Evolutionary conservation across 352 stramenopile species (phyloP).

Genomic region (Pythium pectinolyticum): DNA sequence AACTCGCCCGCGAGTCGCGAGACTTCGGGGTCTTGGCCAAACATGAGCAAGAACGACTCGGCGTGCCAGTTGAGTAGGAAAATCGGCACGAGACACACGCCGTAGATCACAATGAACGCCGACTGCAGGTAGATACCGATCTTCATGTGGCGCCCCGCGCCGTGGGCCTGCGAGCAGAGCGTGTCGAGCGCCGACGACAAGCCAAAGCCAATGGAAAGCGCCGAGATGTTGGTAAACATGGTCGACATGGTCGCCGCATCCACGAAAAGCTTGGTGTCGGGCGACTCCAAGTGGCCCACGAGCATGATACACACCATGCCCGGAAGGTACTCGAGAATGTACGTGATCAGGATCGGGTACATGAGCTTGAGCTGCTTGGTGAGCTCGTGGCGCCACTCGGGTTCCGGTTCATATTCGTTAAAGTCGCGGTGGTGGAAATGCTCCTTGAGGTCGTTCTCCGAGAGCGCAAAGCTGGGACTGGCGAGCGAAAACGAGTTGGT

Average conservation of each 20-base stretch:
- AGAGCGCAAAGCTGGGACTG: constrained; percentile 49
- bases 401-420: constrained; percentile 43
- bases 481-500: constrained; percentile 49
- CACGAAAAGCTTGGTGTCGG: constrained; percentile 57
- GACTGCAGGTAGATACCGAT: constrained; percentile 82
- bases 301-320: constrained; percentile 63
- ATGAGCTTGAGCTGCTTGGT: constrained; percentile 43
- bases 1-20: constrained; percentile 57
- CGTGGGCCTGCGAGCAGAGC: constrained; percentile 74
- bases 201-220: constrained; percentile 67
- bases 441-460: constrained; percentile 40
- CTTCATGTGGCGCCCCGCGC: constrained; percentile 50
- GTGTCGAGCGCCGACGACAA: constrained; percentile 80
- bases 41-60: constrained; percentile 43
- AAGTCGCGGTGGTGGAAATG: constrained; percentile 32
- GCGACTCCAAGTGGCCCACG: constrained; percentile 59
- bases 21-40: constrained; percentile 62
- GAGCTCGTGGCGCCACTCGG: constrained; percentile 46
- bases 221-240: constrained; percentile 79
- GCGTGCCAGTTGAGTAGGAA: constrained; percentile 68
- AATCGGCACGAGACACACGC: constrained; percentile 44
- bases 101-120: constrained; percentile 52
- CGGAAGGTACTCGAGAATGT: constrained; percentile 55
- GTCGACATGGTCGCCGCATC: constrained; percentile 60
- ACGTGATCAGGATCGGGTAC: constrained; percentile 50